These are phyloP conservation scores for Pythium coloratum DNA, from an alignment of 352 stramenopile genomes.

Conservation along the genomic window DNA sequence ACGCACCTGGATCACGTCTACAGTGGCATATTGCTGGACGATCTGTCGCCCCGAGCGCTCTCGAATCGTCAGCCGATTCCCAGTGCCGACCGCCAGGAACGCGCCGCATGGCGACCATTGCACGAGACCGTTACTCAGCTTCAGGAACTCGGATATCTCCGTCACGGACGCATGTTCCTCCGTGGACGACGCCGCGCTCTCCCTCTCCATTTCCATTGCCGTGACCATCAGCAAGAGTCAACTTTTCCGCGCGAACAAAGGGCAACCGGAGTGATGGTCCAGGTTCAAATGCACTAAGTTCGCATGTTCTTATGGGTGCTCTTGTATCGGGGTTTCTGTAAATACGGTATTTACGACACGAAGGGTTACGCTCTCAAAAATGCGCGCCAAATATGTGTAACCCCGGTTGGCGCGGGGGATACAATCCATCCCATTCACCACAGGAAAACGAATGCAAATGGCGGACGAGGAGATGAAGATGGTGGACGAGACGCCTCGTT, in stretches of 20 bases:
- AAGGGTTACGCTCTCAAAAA: slow-evolving; percentile 4
- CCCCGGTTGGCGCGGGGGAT: background rate
- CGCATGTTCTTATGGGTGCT: slow-evolving; percentile 11
- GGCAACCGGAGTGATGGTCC: slow-evolving; percentile 16
- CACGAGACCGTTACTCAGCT: slow-evolving; percentile 51
- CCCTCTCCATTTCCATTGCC: slow-evolving; percentile 14
- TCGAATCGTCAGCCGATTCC: slow-evolving; percentile 59
- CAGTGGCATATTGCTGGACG: slow-evolving; percentile 58
- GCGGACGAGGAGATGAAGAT: slow-evolving; percentile 68
- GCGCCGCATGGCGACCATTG: slow-evolving; percentile 68
- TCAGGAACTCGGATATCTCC: slow-evolving; percentile 57
- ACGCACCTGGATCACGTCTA: slow-evolving; percentile 50
- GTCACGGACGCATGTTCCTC: slow-evolving; percentile 21
- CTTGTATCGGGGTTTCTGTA: background rate
- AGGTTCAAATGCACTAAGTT: slow-evolving; percentile 4
- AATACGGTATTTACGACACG: slow-evolving; percentile 2
- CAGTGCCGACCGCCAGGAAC: slow-evolving; percentile 51
- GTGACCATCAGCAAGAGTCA: background rate
- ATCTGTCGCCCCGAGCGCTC: slow-evolving; percentile 55
- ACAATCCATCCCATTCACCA: background rate
- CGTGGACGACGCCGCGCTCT: background rate
- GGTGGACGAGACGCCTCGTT: slow-evolving; percentile 54
- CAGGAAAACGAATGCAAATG: slow-evolving; percentile 27
- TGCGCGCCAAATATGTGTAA: slow-evolving; percentile 18
- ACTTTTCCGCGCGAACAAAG: slow-evolving; percentile 4